A percentile compares a stretch with the other conserved stretches of the same genome.
phyloP scores from a whole-genome alignment of 129 eudicot species.

The Glebionis coronaria region DNA sequence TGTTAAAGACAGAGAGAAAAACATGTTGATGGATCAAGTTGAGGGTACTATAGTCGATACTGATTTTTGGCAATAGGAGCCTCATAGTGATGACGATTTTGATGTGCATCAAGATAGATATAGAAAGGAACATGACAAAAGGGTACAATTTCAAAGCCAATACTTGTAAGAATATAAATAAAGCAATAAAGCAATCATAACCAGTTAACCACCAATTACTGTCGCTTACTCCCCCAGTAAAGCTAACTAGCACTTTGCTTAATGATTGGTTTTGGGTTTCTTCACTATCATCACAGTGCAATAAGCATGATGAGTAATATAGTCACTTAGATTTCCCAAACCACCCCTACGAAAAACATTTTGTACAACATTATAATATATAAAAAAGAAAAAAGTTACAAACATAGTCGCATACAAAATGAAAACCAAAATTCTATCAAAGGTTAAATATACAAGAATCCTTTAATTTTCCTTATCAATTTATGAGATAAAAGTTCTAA shows the following conservation, averaged over 20 bases:
- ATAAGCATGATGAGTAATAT: constrained; percentile 89
- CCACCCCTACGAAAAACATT: constrained; percentile 63
- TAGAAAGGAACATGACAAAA: too few species aligned
- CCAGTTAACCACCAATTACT: too few species aligned
- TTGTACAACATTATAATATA: background rate
- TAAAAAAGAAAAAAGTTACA: too few species aligned
- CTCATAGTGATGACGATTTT: too few species aligned
- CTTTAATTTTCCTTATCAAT: background rate
- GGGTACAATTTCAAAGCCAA: constrained; percentile 5
- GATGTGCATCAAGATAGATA: too few species aligned
- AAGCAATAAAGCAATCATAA: background rate
- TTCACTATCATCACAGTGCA: constrained; percentile 91
- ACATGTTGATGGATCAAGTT: too few species aligned
- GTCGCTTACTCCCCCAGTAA: constrained; percentile 28
- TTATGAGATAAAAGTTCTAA: background rate
- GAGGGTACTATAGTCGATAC: too few species aligned
- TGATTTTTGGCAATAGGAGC: too few species aligned
- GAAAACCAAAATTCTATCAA: background rate
- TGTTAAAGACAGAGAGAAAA: too few species aligned
- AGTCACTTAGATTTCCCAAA: constrained; percentile 87
- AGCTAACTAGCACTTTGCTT: constrained; percentile 9
- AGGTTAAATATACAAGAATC: background rate
- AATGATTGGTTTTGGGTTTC: constrained; percentile 75
- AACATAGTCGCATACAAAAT: background rate
- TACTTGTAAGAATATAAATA: constrained; percentile 3